phyloP scores from a whole-genome alignment of 1,139 yeast genomes.

The Yamadazyma diospyri region DNA sequence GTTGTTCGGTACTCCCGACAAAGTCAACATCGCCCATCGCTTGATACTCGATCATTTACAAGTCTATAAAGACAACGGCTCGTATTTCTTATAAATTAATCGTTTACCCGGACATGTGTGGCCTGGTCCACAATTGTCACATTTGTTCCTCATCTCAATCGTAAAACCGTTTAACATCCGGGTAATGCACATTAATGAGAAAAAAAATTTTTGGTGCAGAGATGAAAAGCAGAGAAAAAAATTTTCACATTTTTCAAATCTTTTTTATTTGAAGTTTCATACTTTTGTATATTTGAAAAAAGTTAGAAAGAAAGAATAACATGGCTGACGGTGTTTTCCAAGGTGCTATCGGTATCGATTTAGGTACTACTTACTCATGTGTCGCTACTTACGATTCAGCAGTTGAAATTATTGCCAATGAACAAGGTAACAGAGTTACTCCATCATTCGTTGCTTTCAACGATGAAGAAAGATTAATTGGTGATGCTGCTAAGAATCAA shows the following conservation, averaged over 20 bases:
- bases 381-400: conserved; percentile 78
- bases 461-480: conserved; percentile 94
- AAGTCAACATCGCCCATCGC: conserved; percentile 17
- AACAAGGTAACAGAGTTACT: conserved; percentile 70
- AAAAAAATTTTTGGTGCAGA: conserved; percentile 12
- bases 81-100: neutral
- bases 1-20: conserved; percentile 16
- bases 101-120: too few relatives aligned
- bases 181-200: too few relatives aligned
- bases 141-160: too few relatives aligned
- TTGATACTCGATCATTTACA: conserved; percentile 14
- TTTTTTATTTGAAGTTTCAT: conserved; percentile 7
- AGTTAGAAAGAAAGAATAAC: conserved; percentile 26
- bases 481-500: conserved; percentile 99
- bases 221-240: conserved; percentile 11
- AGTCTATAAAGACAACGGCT: conserved; percentile 8
- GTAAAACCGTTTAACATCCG: too few relatives aligned
- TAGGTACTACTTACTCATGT: conserved; percentile 84
- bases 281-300: conserved; percentile 11
- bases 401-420: conserved; percentile 60
- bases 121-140: too few relatives aligned
- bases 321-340: conserved; percentile 99
- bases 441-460: conserved; percentile 98
- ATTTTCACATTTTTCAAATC: conserved; percentile 14
- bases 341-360: conserved; percentile 90